Percentiles rank a stretch among this genome's conserved stretches.
Conservation (phyloP, 2,329 filamentous ascomycete genomes). For the Dactylellina haptotyla region DNA sequence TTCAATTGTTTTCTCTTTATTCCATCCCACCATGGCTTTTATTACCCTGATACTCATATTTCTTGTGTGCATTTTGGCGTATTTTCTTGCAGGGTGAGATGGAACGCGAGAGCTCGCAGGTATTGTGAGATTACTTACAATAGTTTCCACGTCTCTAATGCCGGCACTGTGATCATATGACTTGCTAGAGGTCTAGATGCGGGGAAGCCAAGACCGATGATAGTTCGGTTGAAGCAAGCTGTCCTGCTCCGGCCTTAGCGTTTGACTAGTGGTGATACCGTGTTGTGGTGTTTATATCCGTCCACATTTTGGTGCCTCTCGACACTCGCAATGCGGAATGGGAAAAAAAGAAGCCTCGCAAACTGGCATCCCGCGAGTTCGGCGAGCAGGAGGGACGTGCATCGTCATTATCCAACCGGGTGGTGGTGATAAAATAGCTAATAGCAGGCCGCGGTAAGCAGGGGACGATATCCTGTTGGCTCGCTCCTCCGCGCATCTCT, state of each 20-base stretch:
- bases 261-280: not conserved
- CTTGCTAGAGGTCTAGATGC: not conserved
- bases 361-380: no score
- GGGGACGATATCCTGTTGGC: constrained; percentile 2
- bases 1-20: not conserved
- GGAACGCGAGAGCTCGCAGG: not conserved
- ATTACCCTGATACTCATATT: not conserved
- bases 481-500: not conserved
- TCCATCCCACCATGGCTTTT: not conserved
- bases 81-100: not conserved
- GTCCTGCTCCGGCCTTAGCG: not conserved
- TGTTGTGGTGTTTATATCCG: not conserved
- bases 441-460: not conserved
- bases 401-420: no score
- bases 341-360: no score
- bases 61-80: no score
- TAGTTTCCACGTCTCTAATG: not conserved
- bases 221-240: no score
- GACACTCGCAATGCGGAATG: no score
- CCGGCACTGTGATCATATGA: not conserved
- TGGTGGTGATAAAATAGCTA: no score
- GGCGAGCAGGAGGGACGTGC: not conserved
- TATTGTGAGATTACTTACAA: not conserved
- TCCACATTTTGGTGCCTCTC: no score
- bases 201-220: not conserved